Evolutionary conservation across 495 filamentous ascomycete genomes (phyloP).

Genomic region (Astrothelium subdiscretum): DNA sequence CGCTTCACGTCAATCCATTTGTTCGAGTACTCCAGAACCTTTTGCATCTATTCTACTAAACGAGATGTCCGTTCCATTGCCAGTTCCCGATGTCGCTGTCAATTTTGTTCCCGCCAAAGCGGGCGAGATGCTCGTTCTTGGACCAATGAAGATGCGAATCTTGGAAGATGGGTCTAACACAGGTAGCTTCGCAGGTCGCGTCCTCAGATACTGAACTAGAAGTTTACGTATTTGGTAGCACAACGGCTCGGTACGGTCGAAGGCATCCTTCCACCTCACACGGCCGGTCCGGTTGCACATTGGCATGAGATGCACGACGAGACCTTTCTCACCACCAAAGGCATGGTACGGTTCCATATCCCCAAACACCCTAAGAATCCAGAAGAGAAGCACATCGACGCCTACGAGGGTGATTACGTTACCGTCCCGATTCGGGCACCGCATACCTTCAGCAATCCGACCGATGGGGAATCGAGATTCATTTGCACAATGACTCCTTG

Average conservation of each 20-base stretch:
- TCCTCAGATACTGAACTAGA: not conserved
- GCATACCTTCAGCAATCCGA: conserved; percentile 40
- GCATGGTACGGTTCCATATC: conserved; percentile 27
- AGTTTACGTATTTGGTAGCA: conserved; percentile 16
- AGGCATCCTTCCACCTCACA: conserved; percentile 33
- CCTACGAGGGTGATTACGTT: conserved; percentile 36
- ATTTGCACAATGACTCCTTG: conserved; percentile 43
- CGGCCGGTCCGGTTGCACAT: conserved; percentile 31
- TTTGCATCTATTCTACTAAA: not conserved
- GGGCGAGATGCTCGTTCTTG: conserved; percentile 26
- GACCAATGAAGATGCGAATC: conserved; percentile 26
- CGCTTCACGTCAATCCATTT: not conserved
- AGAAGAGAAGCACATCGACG: conserved; percentile 31
- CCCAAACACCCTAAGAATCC: conserved; percentile 18
- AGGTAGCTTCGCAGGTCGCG: no score
- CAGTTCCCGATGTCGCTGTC: conserved; percentile 16
- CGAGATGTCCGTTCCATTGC: not conserved
- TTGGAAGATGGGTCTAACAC: conserved; percentile 33
- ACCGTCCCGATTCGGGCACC: conserved; percentile 37
- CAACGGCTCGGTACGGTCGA: conserved; percentile 39
- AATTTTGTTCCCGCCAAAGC: conserved; percentile 24
- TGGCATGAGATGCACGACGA: conserved; percentile 42
- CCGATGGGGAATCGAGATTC: conserved; percentile 38
- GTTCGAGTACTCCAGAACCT: not conserved
- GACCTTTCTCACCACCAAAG: conserved; percentile 39